Evolutionary conservation across 2,329 filamentous ascomycete species (phyloP), one percentile per base, ranked within the genome.

Genomic region (Penicillium hesseltinei): DNA sequence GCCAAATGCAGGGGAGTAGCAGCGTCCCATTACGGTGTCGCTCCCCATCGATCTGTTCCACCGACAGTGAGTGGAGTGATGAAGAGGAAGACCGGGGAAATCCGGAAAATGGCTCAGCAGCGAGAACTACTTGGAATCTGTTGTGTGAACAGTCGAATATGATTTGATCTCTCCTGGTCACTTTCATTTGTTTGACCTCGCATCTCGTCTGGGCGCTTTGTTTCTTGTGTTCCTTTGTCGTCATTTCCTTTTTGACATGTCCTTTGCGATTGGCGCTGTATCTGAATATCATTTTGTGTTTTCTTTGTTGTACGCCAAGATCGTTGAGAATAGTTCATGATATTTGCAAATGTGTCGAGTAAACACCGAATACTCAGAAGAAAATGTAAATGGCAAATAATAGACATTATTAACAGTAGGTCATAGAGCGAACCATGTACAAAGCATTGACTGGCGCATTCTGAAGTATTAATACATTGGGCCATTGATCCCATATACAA

Each of bases 381-480:
- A 15, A n/a, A 33, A 40, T 17, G 27, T 47, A 53, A 44, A 46
- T 53, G 21, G 42, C 25, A 56, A 46, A 46, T 38, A 62, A 57
- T 66, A 67, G 45, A 66, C 63, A 66, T 68, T 66, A 67, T 65
- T 49, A 54, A 66, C 63, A 65, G 51, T 56, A 59, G 45, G 47
- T 59, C 60, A 53, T 60, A 61, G 48, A 62, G 39, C 64, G 63
- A 60, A 57, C 51, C 62, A 62, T 62, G 59, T 64, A 66, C 62
- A 67, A 66, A 63, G 59, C 58, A 63, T 61, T 62, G 63, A 64
- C 58, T 61, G 50, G 59, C 56, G 59, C 62, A 65, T 63, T 63
- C 64, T 61, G 58, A 47, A 55, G 59, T 72, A 73, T 71, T 73
- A 71, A 70, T 72, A 71, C 69, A 72, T 40, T 54, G 59, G 66